Evolutionary conservation across 2,329 filamentous ascomycete genomes (phyloP), one percentile per base, ranked within the genome.

Genomic region (Xylariaceae sp.): DNA sequence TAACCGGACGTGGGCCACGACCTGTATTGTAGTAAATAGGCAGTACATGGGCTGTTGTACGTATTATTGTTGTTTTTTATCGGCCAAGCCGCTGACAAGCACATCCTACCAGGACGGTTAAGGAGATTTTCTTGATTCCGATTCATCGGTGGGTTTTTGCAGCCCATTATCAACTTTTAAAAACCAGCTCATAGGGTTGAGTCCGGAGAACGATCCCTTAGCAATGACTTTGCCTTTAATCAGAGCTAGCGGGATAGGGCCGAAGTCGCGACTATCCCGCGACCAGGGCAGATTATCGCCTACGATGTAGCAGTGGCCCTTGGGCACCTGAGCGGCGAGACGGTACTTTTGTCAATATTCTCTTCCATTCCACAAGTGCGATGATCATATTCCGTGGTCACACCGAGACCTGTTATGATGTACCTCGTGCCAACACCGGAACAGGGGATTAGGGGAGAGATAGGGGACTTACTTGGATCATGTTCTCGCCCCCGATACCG

Each of bases 241-340:
- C 59, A 99, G 74, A 1, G 83, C 92, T 66, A 99, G 74, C 0
- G 94, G 94, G 26, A 99, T 69, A 0, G 94, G 90, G 0, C 94
- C 94, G 73, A 87, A 96, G 39, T 85, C 77, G 57, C 94, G 84
- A 41, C 91, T 96, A 74, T 99, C 94, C 60, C 89, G 77, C 21
- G 91, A 96, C 65, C 82, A 87, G 2, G 83, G 78, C 57, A 96
- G 67, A 70, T 97, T 97, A 71, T 99, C 94, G 2, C 94, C 94
- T 2, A 85, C 82, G 6, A 96, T 76, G 83, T 90, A 97, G 65
- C 91, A 95, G 75, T 99, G 94, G 1, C 94, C 94, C 66, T 88
- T 78, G 0, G 94, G 94, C 15, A 99, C 84, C 88, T 95, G 65
- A 37, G 16, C 8, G 19, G 13, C 4, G 18, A 44, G 16, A 49